Percentiles rank a stretch among this genome's conserved stretches.
phyloP scores from a whole-genome alignment of 192 early-diverging fungal genomes.

The Podochytrium sp. region DNA sequence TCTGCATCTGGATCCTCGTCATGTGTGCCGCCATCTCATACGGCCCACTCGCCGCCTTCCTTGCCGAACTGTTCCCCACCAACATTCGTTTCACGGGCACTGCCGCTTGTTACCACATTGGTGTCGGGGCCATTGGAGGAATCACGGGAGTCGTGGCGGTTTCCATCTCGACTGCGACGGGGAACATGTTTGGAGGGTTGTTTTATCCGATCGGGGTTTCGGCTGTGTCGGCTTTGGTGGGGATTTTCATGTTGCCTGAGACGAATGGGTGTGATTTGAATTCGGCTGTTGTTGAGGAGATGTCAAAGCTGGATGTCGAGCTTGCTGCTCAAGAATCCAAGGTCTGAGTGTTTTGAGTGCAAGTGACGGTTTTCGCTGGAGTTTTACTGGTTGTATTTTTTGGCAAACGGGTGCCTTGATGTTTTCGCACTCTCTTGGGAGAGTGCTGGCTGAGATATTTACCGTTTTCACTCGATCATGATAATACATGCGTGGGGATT shows the following conservation, averaged over 20 bases:
- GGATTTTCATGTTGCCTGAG: conserved; percentile 26
- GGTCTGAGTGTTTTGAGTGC: not conserved
- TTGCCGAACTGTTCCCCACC: conserved; percentile 42
- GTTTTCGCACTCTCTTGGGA: not conserved
- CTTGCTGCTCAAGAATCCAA: not conserved
- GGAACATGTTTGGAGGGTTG: conserved; percentile 32
- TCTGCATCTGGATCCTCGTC: conserved; percentile 18
- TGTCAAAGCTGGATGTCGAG: not conserved
- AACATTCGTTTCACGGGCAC: conserved; percentile 30
- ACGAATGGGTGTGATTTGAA: conserved; percentile 12
- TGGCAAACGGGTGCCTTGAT: not conserved
- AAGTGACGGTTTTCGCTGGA: not conserved
- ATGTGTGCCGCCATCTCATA: conserved; percentile 21
- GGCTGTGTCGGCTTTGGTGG: conserved; percentile 13
- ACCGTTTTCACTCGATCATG: not conserved
- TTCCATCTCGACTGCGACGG: conserved; percentile 8
- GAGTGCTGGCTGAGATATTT: not conserved
- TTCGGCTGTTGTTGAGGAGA: not conserved
- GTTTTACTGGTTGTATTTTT: not conserved
- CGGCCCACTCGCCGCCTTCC: conserved; percentile 40
- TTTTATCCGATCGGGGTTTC: conserved; percentile 26
- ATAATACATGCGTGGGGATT: conserved; percentile 5
- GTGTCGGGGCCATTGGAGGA: conserved; percentile 34
- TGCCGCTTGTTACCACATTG: conserved; percentile 23
- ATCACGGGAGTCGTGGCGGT: conserved; percentile 30